Percentiles rank a stretch among this genome's conserved stretches.
Evolutionary conservation across 768 basidiomycete species (phyloP).

Genomic region (Trametes gibbosa): DNA sequence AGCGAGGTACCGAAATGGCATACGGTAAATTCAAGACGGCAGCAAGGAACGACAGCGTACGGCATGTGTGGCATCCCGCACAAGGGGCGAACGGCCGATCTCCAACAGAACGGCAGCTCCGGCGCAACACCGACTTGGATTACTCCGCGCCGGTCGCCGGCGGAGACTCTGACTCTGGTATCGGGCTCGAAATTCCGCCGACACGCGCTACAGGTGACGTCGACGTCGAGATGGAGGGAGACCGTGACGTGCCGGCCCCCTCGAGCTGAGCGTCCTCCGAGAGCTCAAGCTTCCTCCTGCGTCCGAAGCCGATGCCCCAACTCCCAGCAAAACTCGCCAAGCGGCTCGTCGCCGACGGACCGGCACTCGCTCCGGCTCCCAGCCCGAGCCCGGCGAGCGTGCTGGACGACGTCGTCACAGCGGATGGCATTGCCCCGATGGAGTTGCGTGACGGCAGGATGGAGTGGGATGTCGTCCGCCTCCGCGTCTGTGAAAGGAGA

Average conservation of each 20-base stretch:
- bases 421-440: conserved; percentile 34
- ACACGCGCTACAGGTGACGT: conserved; percentile 8
- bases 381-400: conserved; percentile 20
- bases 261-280: background rate
- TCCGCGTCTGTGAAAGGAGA: conserved; percentile 36
- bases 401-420: conserved; percentile 35
- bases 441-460: conserved; percentile 36
- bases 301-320: conserved; percentile 65
- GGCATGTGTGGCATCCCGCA: too few relatives aligned
- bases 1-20: background rate
- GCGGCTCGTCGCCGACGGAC: conserved; percentile 24
- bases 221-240: conserved; percentile 1
- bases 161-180: conserved; percentile 7
- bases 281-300: conserved; percentile 39
- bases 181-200: conserved; percentile 10
- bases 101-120: background rate
- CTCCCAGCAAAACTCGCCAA: conserved; percentile 41
- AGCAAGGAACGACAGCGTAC: background rate
- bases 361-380: conserved; percentile 8
- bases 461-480: conserved; percentile 62
- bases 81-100: too few relatives aligned
- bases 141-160: background rate
- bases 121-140: background rate
- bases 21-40: background rate
- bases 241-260: background rate